Base-by-base conservation (phyloP, 169 alveolate genomes). In the Plasmodium reichenowi region DNA sequence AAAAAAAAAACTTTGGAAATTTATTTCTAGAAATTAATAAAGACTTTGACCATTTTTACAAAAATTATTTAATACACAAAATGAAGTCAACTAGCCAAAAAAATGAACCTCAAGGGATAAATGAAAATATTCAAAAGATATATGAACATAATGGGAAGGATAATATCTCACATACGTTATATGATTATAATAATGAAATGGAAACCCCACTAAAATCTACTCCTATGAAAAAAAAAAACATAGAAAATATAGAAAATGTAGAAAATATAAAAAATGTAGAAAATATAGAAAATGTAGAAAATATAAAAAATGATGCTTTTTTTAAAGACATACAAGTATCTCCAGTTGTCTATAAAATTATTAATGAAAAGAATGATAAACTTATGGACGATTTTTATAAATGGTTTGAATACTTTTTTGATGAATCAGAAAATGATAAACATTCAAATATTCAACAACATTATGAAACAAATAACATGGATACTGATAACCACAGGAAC, bases 331-430 rank as follows among this genome's bases (percentile, higher is more conserved):
- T 83, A 8, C 74, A 83, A 29, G 45, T 72, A 17, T 83, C 91
- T 24, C 91, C 91, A 17, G n/a, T 83, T 54, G 54, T 71, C n/a
- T 68, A 68, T 48, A 83, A 68, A 83, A 29, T 68, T 63, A 83
- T 83, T 20, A 83, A 83, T 58, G 91, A 83, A 54, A 54, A 59
- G 22, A 67, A 32, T 38, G 72, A 67, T 26, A 54, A 62, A 15
- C 85, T 68, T 47, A 48, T 68, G 43, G 26, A 72, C 50, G 80
- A 58, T 3, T 83, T 68, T 68, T 83, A 83, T 48, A 83, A 60
- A 48, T 83, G 91, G 91, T 83, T 83, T 83, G 91, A 83, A 13
- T 83, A 68, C 13, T 83, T 83, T 68, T 83, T 83, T 63, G 68
- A 56, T 8, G 38, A 68, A 38, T 38, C 47, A 0, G 47, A 38